Evolutionary conservation across 2,329 filamentous ascomycete genomes (phyloP).

Genomic region (Neonectria hederae): DNA sequence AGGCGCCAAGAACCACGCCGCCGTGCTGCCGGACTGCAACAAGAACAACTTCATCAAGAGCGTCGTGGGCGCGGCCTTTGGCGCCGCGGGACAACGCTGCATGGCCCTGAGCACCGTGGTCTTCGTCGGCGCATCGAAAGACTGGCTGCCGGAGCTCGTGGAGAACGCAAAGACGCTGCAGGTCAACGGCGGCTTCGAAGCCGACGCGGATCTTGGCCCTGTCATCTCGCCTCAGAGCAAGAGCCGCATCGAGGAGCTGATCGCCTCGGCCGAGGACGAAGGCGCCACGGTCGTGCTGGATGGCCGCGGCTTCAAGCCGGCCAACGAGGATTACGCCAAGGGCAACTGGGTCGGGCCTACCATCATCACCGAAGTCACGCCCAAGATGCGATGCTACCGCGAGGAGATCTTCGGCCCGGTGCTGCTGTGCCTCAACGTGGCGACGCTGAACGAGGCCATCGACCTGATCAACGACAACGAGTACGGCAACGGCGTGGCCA

Average conservation of each 20-base stretch:
- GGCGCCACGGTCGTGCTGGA: conserved; percentile 36
- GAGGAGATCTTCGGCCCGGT: conserved; percentile 50
- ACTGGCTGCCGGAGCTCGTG: conserved; percentile 70
- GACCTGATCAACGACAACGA: conserved; percentile 44
- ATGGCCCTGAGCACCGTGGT: conserved; percentile 75
- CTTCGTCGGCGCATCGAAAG: conserved; percentile 70
- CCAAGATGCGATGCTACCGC: conserved; percentile 49
- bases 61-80: conserved; percentile 73
- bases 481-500: conserved; percentile 49
- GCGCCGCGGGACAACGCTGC: conserved; percentile 74
- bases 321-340: conserved; percentile 29
- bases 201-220: conserved; percentile 35
- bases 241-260: conserved; percentile 34
- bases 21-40: conserved; percentile 73
- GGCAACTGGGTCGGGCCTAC: conserved; percentile 58
- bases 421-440: conserved; percentile 46
- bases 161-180: conserved; percentile 66
- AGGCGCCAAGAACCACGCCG: conserved; percentile 76
- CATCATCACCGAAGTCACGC: conserved; percentile 47
- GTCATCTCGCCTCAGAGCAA: conserved; percentile 35
- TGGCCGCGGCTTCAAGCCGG: conserved; percentile 33
- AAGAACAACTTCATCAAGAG: conserved; percentile 75
- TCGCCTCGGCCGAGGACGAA: conserved; percentile 34
- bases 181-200: conserved; percentile 36
- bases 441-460: conserved; percentile 48